Conservation (phyloP, 2,329 filamentous ascomycete species). For the Thelonectria olida region DNA sequence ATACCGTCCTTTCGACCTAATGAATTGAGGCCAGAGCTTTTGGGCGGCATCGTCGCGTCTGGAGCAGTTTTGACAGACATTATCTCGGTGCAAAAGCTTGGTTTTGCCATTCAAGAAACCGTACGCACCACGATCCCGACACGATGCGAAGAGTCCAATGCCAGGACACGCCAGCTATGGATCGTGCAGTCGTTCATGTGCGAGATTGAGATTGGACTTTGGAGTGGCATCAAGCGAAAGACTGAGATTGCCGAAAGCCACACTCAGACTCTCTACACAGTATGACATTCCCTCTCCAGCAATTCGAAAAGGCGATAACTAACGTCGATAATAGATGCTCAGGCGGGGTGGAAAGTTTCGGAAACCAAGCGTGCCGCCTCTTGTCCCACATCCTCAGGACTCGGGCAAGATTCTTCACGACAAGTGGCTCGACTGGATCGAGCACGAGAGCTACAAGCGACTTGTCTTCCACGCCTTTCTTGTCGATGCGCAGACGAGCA, state of each 20-base stretch:
- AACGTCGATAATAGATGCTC: conserved; percentile 12
- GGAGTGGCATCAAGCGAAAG: conserved; percentile 28
- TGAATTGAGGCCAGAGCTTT: conserved; percentile 10
- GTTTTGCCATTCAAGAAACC: conserved; percentile 22
- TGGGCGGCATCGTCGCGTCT: conserved; percentile 4
- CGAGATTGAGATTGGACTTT: conserved; percentile 23
- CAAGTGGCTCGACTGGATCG: conserved; percentile 26
- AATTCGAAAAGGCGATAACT: background rate
- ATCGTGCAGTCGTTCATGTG: conserved; percentile 20
- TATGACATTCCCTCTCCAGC: background rate
- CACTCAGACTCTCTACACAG: conserved; percentile 22
- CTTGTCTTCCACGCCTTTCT: conserved; percentile 21
- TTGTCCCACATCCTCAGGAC: conserved; percentile 6
- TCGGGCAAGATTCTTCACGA: conserved; percentile 14
- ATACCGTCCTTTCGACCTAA: conserved; percentile 20
- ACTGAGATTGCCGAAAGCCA: conserved; percentile 29
- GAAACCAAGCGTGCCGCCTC: background rate
- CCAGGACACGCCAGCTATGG: conserved; percentile 17
- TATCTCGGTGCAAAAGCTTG: conserved; percentile 18
- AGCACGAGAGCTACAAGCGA: conserved; percentile 23
- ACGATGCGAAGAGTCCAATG: conserved; percentile 19
- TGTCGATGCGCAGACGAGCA: conserved; percentile 23
- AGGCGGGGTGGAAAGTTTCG: conserved; percentile 18
- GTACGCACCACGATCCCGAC: conserved; percentile 15
- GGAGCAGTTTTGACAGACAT: conserved; percentile 17